A percentile compares a stretch with the other conserved stretches of the same genome.
phyloP scores from a whole-genome alignment of 768 basidiomycete genomes.

The Rhodosporidiobolus sp. region DNA sequence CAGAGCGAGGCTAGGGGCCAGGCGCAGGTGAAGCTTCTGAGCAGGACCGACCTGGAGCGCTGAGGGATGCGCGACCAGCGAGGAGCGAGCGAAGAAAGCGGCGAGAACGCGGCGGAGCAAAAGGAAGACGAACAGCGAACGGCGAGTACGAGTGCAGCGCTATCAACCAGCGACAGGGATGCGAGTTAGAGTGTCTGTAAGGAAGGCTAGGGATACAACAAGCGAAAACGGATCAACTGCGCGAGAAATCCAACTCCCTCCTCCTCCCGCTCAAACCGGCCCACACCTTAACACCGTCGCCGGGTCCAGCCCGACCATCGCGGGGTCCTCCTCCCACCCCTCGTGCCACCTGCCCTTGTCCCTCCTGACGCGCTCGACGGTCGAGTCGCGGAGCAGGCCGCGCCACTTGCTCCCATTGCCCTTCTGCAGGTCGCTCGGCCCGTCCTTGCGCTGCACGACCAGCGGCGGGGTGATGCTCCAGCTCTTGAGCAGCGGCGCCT shows the following conservation, averaged over 20 bases:
- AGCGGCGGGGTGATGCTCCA: constrained; percentile 41
- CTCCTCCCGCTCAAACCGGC: constrained; percentile 5
- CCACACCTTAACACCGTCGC: constrained; percentile 33
- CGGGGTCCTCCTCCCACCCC: constrained; percentile 18
- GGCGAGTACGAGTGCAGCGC: no score
- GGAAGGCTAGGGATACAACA: no score
- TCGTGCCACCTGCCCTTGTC: constrained; percentile 28
- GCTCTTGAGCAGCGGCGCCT: constrained; percentile 8
- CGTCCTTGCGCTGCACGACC: constrained; percentile 44
- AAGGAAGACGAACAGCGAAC: no score
- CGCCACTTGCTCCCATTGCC: constrained; percentile 42
- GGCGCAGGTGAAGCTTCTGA: no score
- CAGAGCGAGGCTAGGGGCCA: no score
- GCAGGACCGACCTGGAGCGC: no score
- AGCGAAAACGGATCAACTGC: no score
- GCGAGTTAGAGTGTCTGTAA: no score
- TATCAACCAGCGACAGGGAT: no score
- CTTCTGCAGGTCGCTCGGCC: constrained; percentile 36
- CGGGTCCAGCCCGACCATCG: constrained; percentile 6
- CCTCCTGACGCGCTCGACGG: constrained; percentile 36
- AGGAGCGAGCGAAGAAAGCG: no score
- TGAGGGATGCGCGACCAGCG: no score
- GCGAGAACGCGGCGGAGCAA: no score
- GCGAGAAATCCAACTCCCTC: background rate
- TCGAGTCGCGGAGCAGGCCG: constrained; percentile 40